Evolutionary conservation across 371 early-diverging fungal genomes (phyloP), one percentile per base, ranked within the genome.

Genomic region (Mucor ambiguus): DNA sequence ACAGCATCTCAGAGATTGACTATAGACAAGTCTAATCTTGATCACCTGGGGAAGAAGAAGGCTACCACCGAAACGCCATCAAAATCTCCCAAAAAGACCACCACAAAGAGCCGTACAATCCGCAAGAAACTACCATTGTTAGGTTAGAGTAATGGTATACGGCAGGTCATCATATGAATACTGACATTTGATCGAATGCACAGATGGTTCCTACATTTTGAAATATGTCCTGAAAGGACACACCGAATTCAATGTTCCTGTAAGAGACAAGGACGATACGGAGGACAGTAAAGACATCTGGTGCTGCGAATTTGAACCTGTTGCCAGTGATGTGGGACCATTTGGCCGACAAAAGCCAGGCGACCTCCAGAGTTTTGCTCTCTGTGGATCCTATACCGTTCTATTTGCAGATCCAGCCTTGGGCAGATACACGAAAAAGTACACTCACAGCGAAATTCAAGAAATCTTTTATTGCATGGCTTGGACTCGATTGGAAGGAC

Each of bases 401-500:
- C 71, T 84, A 16, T 68, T 88, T 38, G 71, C 86, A 24, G 85
- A 88, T 64, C 76, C 77, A 26, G 67, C 73, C 2, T 74, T 81
- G 33, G 85, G 82, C 18, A 74, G 73, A 33, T 77, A 82, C 26
- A 64, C 77, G 22, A 83, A 81, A 61, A 88, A 86, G 64, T 88
- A 85, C 63, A 86, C 81, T 9, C 88, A 88, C 58, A 55, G 79
- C 14, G 82, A 81, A 52, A 59, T 62, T 2, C 79, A 81, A n/a
- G 88, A 88, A 43, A 76, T 80, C 16, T 86, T 88, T 68, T 80
- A 78, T 57, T 74, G 80, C 30, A 64, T 86, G 56, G 82, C 86
- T 14, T 88, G 88, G 88, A 86, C 88, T 3, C 72, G 76, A 0
- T 26, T 72, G 37, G 67, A 68, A 29, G 66, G 66, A 2, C 57